phyloP scores from a whole-genome alignment of 2,329 filamentous ascomycete genomes.

The Atkinsonella hypoxylon region DNA sequence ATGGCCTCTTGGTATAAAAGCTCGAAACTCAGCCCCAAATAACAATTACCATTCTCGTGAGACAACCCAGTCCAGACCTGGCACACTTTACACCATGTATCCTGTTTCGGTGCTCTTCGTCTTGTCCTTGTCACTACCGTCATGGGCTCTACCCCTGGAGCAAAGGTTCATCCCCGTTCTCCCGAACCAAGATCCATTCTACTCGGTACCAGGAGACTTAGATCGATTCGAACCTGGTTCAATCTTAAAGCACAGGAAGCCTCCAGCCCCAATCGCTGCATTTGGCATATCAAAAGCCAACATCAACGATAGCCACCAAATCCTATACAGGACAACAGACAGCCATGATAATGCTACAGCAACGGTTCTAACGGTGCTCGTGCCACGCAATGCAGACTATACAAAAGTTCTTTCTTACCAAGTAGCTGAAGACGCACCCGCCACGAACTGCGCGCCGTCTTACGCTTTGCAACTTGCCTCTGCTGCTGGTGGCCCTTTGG shows the following conservation, averaged over 20 bases:
- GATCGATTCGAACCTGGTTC: constrained; percentile 9
- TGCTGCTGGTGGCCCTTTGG: constrained; percentile 15
- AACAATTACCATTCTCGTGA: background rate
- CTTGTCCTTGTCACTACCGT: background rate
- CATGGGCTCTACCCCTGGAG: background rate
- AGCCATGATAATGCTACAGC: constrained; percentile 21
- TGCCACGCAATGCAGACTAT: constrained; percentile 20
- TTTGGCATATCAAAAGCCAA: constrained; percentile 6
- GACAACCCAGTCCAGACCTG: background rate
- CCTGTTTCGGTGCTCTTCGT: background rate
- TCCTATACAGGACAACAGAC: constrained; percentile 29
- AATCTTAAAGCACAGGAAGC: constrained; percentile 12
- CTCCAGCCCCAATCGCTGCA: constrained; percentile 12
- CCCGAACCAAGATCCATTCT: constrained; percentile 1
- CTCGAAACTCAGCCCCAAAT: background rate
- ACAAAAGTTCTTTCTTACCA: constrained; percentile 29
- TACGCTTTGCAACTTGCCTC: constrained; percentile 13
- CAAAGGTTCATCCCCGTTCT: background rate
- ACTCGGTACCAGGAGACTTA: constrained; percentile 8
- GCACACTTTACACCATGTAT: background rate
- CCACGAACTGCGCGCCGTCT: constrained; percentile 21
- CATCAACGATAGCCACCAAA: constrained; percentile 16
- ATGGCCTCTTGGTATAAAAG: background rate
- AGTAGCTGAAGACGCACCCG: constrained; percentile 26
- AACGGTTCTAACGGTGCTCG: constrained; percentile 26